phyloP scores from a whole-genome alignment of 148 eudicot species.

The Dianthus caryophyllus region DNA sequence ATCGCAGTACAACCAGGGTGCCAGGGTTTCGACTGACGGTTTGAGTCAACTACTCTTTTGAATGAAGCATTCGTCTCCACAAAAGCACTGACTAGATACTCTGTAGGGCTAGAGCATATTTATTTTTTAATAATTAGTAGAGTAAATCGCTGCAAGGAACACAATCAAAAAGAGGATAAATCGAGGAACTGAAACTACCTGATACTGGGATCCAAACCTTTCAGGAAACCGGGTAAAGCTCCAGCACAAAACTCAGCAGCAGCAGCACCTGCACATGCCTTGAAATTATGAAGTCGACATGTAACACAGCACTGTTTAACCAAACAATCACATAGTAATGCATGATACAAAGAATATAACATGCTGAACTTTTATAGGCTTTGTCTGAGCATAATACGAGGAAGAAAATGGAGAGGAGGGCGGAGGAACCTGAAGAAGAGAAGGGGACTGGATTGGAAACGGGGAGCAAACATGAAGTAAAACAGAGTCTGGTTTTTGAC shows the following conservation, averaged over 20 bases:
- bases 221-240: conserved; percentile 71
- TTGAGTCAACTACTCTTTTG: conserved; percentile 48
- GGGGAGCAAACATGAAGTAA: not conserved
- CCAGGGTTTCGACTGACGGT: conserved; percentile 63
- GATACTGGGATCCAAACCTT: conserved; percentile 31
- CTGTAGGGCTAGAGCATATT: conserved; percentile 41
- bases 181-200: conserved; percentile 38
- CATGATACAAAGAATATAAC: too few species aligned
- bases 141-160: too few species aligned
- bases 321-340: not conserved
- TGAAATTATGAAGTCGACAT: conserved; percentile 3
- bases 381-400: too few species aligned
- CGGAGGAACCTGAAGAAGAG: too few species aligned
- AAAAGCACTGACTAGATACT: conserved; percentile 66
- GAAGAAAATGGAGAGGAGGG: too few species aligned
- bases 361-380: too few species aligned
- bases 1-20: conserved; percentile 98
- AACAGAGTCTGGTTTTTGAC: not conserved
- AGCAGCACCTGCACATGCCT: conserved; percentile 66
- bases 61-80: conserved; percentile 70
- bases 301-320: not conserved
- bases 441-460: too few species aligned
- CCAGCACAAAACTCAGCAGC: conserved; percentile 92
- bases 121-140: not conserved
- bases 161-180: not conserved